Evolutionary conservation across 257 asterid species (phyloP), one percentile per base, ranked within the genome.

Genomic region (Fraxinus americana): DNA sequence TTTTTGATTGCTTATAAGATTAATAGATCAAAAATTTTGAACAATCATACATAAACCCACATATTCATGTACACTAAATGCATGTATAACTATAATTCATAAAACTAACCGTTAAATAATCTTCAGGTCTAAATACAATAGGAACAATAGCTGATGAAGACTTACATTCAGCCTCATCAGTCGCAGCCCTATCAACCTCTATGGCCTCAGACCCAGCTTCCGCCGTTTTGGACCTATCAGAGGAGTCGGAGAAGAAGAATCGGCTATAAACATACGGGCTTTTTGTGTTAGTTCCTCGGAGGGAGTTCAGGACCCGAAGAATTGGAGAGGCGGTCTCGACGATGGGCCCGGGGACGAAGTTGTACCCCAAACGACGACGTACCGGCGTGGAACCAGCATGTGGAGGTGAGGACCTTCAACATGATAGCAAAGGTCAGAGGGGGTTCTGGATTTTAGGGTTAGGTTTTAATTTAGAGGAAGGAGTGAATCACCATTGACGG

Each of bases 221-320:
- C 52, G 70, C 83, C 76, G 84, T 71, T 34, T 86, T 92, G 77
- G 92, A 57, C 43, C 85, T 93, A 78, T 90, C 92, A 5, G 85
- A 77, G 43, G 96, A 83, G 82, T 94, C 96, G n/a, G 98, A 91
- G 86, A 97, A 96, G 80, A 94, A 92, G 77, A 93, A 89, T 73
- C 97, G 83, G 78, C 89, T 82, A 38, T 80, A 78, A 65, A 79
- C 5, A 82, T 85, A 79, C 48, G 88, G 85, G 57, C 86, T 79
- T 70, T 75, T 75, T 32, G 83, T 63, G 71, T 79, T 83, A 75
- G 83, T 73, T 67, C 85, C 89, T 66, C 82, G 85, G 29, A 80
- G 71, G 34, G 88, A 25, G 27, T 25, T 25, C 0, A 25, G 27
- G 27, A 25, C 27, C 27, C 27, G 27, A 25, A 25, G 27, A 25